phyloP scores from a whole-genome alignment of 2,329 filamentous ascomycete genomes.

The Lasiodiplodia theobromae region DNA sequence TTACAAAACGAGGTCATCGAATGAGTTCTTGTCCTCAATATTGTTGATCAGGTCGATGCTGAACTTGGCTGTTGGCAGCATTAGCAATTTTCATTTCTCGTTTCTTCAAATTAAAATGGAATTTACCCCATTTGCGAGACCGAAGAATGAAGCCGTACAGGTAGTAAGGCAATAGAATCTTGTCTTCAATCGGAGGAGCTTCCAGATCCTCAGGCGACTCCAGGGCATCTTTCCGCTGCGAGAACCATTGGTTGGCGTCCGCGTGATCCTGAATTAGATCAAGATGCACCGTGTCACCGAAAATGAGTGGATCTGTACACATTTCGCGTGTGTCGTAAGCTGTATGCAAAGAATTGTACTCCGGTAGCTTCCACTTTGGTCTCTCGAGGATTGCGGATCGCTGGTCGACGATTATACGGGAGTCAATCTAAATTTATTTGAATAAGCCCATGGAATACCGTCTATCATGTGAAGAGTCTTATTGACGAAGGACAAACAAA shows the following conservation, averaged over 20 bases:
- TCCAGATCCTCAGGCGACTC: background rate
- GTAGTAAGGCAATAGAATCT: background rate
- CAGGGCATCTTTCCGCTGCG: background rate
- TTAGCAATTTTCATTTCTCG: background rate
- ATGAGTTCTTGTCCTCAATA: conserved; percentile 1
- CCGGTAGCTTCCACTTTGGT: background rate
- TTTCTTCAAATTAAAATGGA: too few relatives aligned
- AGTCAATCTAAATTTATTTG: background rate
- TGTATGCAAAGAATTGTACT: too few relatives aligned
- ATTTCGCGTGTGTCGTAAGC: background rate
- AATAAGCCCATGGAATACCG: background rate
- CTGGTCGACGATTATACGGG: background rate
- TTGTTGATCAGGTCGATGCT: background rate
- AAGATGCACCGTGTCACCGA: background rate
- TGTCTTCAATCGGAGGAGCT: background rate
- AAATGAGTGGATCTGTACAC: background rate
- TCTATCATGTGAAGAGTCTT: background rate
- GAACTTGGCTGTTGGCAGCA: background rate
- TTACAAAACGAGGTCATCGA: conserved; percentile 3
- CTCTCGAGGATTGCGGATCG: background rate
- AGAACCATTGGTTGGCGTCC: background rate
- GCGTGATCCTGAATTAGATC: background rate
- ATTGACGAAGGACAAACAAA: background rate
- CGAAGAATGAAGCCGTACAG: background rate
- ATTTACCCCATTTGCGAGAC: conserved; percentile 11